These are phyloP conservation scores for Rhodotorula sp. DNA, from an alignment of 1,284 basidiomycete species.

Conservation along the genomic window DNA sequence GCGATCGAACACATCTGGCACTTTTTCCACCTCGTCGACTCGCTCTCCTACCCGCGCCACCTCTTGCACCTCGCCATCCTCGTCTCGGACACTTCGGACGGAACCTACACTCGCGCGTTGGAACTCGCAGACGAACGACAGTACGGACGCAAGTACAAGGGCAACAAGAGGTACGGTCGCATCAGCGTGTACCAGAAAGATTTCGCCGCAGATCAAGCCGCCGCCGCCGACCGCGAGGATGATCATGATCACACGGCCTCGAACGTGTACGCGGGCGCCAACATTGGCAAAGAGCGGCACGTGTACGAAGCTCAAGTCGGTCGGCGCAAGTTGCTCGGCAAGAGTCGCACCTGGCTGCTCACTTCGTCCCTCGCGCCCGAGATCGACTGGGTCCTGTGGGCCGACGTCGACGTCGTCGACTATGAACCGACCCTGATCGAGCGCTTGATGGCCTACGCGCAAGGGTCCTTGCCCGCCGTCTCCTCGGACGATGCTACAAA, in stretches of 20 bases:
- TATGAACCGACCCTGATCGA: constrained; percentile 22
- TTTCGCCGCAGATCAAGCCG: constrained; percentile 7
- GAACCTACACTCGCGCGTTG: constrained; percentile 26
- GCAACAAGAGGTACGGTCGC: constrained; percentile 1
- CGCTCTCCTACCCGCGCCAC: constrained; percentile 29
- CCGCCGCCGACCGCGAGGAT: no score
- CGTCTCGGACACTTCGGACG: constrained; percentile 31
- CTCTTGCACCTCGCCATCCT: constrained; percentile 30
- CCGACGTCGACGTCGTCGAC: constrained; percentile 35
- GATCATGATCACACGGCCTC: no score
- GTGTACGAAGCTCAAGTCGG: constrained; percentile 16
- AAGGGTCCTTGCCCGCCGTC: neutral
- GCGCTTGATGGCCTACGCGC: constrained; percentile 8
- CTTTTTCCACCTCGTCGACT: constrained; percentile 32
- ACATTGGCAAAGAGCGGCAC: constrained; percentile 21
- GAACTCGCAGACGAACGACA: constrained; percentile 37
- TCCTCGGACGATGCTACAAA: neutral
- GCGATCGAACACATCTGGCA: constrained; percentile 39
- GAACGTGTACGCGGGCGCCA: constrained; percentile 7
- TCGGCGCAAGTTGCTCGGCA: constrained; percentile 18
- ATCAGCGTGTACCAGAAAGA: constrained; percentile 26
- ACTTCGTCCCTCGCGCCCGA: constrained; percentile 20
- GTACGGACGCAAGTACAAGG: constrained; percentile 5
- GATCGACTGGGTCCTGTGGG: constrained; percentile 31
- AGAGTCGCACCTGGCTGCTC: constrained; percentile 31